Conservation (phyloP, 2,329 filamentous ascomycete species). For the Neofusicoccum sp. region DNA sequence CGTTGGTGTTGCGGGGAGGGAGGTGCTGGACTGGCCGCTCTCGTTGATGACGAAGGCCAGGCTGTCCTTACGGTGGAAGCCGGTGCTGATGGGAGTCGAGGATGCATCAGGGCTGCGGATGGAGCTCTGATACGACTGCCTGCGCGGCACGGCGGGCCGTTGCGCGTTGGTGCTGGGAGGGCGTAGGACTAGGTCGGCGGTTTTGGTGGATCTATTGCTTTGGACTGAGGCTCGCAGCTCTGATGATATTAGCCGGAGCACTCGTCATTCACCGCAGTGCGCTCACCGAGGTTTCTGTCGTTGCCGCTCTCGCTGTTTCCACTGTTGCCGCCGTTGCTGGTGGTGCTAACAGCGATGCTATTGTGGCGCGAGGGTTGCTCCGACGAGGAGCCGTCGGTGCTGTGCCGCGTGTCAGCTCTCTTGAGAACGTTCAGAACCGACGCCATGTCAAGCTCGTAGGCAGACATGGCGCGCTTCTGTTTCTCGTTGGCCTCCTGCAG, state of each 20-base stretch:
- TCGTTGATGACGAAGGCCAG: slow-evolving; percentile 18
- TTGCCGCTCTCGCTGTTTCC: slow-evolving; percentile 4
- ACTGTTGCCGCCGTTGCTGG: not conserved
- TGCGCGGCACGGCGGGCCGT: slow-evolving; percentile 8
- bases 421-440: slow-evolving; percentile 18
- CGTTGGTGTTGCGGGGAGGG: slow-evolving; percentile 2
- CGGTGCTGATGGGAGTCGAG: slow-evolving; percentile 1
- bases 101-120: not conserved
- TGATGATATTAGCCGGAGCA: slow-evolving; percentile 18
- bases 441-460: slow-evolving; percentile 18
- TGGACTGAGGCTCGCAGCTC: slow-evolving; percentile 14
- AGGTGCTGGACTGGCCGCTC: slow-evolving; percentile 7
- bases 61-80: slow-evolving; percentile 15
- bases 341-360: slow-evolving; percentile 11
- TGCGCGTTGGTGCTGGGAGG: slow-evolving; percentile 13
- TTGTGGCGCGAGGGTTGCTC: slow-evolving; percentile 11
- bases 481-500: slow-evolving; percentile 2
- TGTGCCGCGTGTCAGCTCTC: slow-evolving; percentile 15
- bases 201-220: not conserved
- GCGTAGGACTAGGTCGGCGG: slow-evolving; percentile 2
- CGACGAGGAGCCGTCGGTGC: slow-evolving; percentile 11
- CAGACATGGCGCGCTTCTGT: slow-evolving; percentile 15
- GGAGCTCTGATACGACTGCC: slow-evolving; percentile 3
- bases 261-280: slow-evolving; percentile 10
- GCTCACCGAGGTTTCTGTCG: slow-evolving; percentile 18